Base-by-base conservation (phyloP, 352 stramenopile species). In the Phytopythium sindhum region DNA sequence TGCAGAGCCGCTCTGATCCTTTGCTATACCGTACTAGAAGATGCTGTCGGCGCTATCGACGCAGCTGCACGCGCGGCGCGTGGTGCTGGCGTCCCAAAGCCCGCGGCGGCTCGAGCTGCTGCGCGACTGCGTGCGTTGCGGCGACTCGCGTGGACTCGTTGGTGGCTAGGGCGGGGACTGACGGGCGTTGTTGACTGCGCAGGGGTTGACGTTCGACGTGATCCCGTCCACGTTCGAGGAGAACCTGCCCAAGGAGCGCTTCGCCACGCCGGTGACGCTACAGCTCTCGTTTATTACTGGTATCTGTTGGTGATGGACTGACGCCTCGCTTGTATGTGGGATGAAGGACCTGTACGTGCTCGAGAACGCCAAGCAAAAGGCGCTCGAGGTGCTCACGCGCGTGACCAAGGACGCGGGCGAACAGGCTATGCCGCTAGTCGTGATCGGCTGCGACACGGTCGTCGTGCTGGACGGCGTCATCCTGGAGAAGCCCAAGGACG, bases 381-480 rank as follows among this genome's bases (percentile, higher is more conserved):
- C 88, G 29, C 69, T 91, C 1, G 84, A 93, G 41, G 84, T 94
- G 51, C 59, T 88, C 26, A 57, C 75, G 19, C 77, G 84, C n/a
- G 60, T 80, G 21, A 70, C 61, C 5, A 65, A 63, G 31, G 56
- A 58, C 4, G 56, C 31, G 28, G 53, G 54, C 26, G 41, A 66
- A 6, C n/a, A n/a, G n/a, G n/a, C n/a, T n/a, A 47, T 28, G 1
- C 67, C 70, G 0, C 64, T 75, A 42, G 51, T 96, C 12, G 73
- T 96, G 3, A 93, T 96, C 45, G 89, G 86, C 48, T 97, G 89
- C 65, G 89, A 97, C 66, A 97, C 89, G 1, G 86, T 97, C 29
- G 91, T 98, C 17, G 89, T 96, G 59, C 67, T 88, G 42, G 74
- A 94, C 23, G 89, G 84, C 44, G 69, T 74, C 44, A 97, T 98